Base-by-base conservation (phyloP, 2,329 filamentous ascomycete species). In the Myotisia sp. region DNA sequence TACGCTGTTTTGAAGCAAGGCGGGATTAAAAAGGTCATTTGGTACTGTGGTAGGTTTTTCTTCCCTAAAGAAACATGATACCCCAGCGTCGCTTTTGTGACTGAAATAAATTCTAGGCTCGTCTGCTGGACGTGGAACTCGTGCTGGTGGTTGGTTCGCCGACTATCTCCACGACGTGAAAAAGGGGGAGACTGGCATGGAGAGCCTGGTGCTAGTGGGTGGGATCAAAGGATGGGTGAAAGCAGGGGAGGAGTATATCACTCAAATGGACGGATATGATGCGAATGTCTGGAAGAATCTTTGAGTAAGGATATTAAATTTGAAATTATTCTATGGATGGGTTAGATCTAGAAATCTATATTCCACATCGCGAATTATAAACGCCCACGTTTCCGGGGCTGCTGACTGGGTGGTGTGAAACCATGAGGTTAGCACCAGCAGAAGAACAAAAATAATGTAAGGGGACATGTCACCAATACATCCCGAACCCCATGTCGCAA, bases 191-290 rank as follows among this genome's bases (percentile, higher is more conserved):
- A 43, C 30, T 0, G 44, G 50, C 0, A 62, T 71, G 47, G 39
- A 64, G 41, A 73, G 68, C 40, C 35, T 69, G 20, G 58, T 68
- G 2, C 52, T 74, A 3, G 44, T 50, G 6, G 70, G 62, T 0
- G 70, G 70, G 0, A 67, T 74, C 44, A 68, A 67, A 31, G 68
- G 67, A 3, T 75, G 69, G 70, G 65, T 50, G 4, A 52, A 41
- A 0, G 63, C 59, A 1, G 67, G 68, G 1, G 43, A 42, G 0
- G 62, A 70, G 29, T 73, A 62, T 47, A 54, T 60, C 0, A 45
- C 56, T 14, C 53, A 50, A 42, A 65, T 73, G 58, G 60, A 67
- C 21, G 67, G 54, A 26, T 70, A 64, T 38, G 56, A 63, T 14
- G 49, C 46, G 1, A 37, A 43, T 6, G 43, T 47, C 2, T 63